phyloP scores from a whole-genome alignment of 1,284 basidiomycete species.

The Ustilago crameri region DNA sequence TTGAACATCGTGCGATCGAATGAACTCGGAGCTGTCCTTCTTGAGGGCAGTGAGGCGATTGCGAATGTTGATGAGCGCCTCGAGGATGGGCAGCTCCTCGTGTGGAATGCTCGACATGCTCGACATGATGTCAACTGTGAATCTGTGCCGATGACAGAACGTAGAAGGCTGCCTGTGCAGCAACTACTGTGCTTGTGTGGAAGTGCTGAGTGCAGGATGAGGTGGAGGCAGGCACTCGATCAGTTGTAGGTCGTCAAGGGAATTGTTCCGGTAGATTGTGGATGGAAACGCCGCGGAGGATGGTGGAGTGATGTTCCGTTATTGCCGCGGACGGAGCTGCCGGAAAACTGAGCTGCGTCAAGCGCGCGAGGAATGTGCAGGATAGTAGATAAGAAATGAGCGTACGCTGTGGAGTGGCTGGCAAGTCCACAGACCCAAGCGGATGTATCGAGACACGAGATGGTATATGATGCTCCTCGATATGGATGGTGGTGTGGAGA shows the following conservation, averaged over 20 bases:
- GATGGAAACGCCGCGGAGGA: not conserved
- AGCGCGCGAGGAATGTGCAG: too few species aligned
- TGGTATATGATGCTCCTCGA: too few species aligned
- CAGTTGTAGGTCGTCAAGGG: not conserved
- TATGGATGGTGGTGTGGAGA: too few species aligned
- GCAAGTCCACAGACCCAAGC: too few species aligned
- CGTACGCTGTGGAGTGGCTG: too few species aligned
- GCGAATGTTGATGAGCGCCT: slow-evolving; percentile 92
- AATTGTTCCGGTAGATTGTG: too few species aligned
- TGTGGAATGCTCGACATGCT: slow-evolving; percentile 67
- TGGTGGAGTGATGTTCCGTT: not conserved
- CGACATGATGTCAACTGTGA: slow-evolving; percentile 27
- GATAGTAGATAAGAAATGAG: too few species aligned
- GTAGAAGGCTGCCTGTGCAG: not conserved
- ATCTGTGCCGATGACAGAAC: slow-evolving; percentile 1
- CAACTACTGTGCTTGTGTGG: not conserved
- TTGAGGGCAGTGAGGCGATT: slow-evolving; percentile 84
- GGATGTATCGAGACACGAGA: too few species aligned
- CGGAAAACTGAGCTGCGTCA: too few species aligned
- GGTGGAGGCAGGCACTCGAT: too few species aligned
- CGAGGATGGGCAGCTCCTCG: slow-evolving; percentile 87
- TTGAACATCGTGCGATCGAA: slow-evolving; percentile 92
- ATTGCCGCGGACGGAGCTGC: not conserved
- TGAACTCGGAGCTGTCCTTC: slow-evolving; percentile 86
- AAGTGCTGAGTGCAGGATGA: too few species aligned